Evolutionary conservation across 2,329 filamentous ascomycete genomes (phyloP).

Genomic region (Ceratocystiopsis brevicomis): DNA sequence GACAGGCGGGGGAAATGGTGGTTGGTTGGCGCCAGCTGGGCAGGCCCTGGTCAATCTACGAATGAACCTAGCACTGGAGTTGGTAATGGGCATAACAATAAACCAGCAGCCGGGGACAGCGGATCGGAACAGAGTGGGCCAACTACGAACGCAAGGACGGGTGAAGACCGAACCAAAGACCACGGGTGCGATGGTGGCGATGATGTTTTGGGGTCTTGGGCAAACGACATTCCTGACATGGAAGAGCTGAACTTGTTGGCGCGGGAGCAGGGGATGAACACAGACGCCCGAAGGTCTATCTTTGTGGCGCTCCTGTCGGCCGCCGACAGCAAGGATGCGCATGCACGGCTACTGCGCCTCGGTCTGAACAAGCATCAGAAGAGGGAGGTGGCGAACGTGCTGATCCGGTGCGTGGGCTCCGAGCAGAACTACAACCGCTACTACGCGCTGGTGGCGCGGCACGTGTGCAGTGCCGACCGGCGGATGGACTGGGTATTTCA

Average conservation of each 20-base stretch:
- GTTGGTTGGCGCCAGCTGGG: slow-evolving; percentile 91
- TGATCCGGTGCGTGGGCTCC: slow-evolving; percentile 70
- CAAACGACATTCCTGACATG: slow-evolving; percentile 46
- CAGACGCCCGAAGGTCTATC: slow-evolving; percentile 70
- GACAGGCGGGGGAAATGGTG: slow-evolving; percentile 94
- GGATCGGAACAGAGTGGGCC: too few relatives aligned
- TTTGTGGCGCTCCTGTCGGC: slow-evolving; percentile 83
- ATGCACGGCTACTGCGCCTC: slow-evolving; percentile 61
- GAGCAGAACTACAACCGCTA: slow-evolving; percentile 82
- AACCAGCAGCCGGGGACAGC: too few relatives aligned
- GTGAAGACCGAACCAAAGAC: too few relatives aligned
- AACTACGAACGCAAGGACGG: too few relatives aligned
- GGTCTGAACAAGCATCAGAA: slow-evolving; percentile 73
- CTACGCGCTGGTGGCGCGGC: slow-evolving; percentile 69
- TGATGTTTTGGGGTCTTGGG: slow-evolving; percentile 18
- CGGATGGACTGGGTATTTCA: slow-evolving; percentile 71
- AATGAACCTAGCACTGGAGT: neutral
- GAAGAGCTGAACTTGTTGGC: slow-evolving; percentile 39
- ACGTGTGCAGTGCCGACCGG: slow-evolving; percentile 50
- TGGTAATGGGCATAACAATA: neutral
- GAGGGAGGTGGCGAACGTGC: slow-evolving; percentile 67
- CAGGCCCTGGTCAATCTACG: slow-evolving; percentile 17
- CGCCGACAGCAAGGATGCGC: slow-evolving; percentile 66
- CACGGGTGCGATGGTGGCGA: slow-evolving; percentile 14
- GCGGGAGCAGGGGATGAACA: slow-evolving; percentile 68